Evolutionary conservation across 306 rosid genomes (phyloP).

Genomic region (Acacia confusa): DNA sequence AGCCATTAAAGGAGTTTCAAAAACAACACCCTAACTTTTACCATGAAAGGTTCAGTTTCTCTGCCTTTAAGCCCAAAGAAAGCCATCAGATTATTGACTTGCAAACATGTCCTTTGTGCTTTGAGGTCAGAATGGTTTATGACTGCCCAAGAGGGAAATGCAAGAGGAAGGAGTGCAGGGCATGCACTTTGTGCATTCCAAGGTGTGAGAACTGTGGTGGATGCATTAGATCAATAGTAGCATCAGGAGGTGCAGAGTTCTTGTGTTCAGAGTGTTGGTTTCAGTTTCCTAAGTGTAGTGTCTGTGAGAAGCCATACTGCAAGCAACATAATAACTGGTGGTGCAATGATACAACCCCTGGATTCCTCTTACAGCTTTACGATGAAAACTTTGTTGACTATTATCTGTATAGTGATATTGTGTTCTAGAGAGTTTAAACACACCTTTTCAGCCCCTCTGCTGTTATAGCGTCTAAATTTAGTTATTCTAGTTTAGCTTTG

Average conservation of each 20-base stretch:
- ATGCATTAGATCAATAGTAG: conserved; percentile 51
- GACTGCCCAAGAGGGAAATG: conserved; percentile 65
- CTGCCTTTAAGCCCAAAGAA: not conserved
- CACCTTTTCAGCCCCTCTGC: not conserved
- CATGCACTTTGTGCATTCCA: conserved; percentile 66
- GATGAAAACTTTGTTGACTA: not conserved
- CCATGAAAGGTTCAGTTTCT: not conserved
- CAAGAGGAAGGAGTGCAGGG: conserved; percentile 53
- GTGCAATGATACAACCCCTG: conserved; percentile 7
- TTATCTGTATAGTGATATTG: not conserved
- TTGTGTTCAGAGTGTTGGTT: conserved; percentile 78
- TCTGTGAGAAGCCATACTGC: conserved; percentile 82
- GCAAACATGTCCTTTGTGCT: conserved; percentile 67
- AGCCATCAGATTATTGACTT: conserved; percentile 47
- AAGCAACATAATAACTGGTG: conserved; percentile 49
- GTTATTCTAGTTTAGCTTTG: not conserved
- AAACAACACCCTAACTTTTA: not conserved
- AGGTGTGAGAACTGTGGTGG: conserved; percentile 83
- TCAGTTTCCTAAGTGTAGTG: conserved; percentile 66
- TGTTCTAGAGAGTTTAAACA: not conserved
- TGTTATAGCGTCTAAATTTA: not conserved
- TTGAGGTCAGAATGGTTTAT: conserved; percentile 53
- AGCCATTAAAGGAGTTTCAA: not conserved
- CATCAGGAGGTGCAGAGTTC: conserved; percentile 56
- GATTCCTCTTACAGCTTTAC: conserved; percentile 45